Evolutionary conservation across 228 moss, liverwort and hornwort species (phyloP).

Genomic region (Sphagnum magellanicum): DNA sequence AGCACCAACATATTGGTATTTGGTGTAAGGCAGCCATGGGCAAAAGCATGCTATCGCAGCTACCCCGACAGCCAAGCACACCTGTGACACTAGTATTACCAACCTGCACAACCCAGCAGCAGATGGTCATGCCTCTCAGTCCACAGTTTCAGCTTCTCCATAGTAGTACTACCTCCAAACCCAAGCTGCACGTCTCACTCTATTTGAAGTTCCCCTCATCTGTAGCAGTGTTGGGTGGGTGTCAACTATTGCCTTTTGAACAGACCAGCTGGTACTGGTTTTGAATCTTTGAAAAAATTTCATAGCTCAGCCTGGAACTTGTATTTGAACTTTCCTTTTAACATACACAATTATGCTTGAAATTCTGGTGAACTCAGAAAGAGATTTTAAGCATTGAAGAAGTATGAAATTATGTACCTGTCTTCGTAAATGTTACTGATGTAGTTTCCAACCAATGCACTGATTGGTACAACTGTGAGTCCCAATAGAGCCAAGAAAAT

Average conservation of each 20-base stretch:
- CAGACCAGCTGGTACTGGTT: too few relatives aligned
- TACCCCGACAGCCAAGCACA: constrained; percentile 42
- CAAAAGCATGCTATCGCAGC: constrained; percentile 28
- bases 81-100: constrained; percentile 52
- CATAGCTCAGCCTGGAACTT: too few relatives aligned
- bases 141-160: too few relatives aligned
- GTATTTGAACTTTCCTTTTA: too few relatives aligned
- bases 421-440: constrained; percentile 65
- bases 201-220: not conserved
- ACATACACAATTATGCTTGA: too few relatives aligned
- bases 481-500: constrained; percentile 55
- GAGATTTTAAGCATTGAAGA: too few relatives aligned
- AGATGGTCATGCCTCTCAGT: not conserved
- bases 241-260: too few relatives aligned
- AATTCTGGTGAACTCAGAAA: too few relatives aligned
- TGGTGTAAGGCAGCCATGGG: constrained; percentile 30
- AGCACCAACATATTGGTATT: constrained; percentile 50
- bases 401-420: constrained; percentile 16
- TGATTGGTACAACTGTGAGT: constrained; percentile 59
- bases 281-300: too few relatives aligned
- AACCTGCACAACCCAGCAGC: constrained; percentile 21
- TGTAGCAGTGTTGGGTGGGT: too few relatives aligned
- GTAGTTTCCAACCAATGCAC: constrained; percentile 61
- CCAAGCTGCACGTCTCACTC: not conserved
- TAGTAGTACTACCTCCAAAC: too few relatives aligned